Conservation (phyloP, 2,329 filamentous ascomycete species). For the Periglandula ipomoeae region DNA sequence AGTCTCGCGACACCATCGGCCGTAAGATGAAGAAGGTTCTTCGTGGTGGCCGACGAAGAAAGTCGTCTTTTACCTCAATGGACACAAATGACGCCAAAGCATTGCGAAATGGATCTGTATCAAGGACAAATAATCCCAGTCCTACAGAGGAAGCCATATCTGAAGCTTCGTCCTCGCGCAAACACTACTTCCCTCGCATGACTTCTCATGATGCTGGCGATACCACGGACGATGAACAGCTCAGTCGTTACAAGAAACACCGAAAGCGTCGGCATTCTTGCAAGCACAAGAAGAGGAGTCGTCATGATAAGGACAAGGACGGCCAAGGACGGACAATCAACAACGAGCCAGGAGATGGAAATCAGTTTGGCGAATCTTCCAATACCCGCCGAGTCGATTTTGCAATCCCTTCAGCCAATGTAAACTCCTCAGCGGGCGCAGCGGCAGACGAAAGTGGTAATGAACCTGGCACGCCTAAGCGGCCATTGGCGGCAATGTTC, state of each 20-base stretch:
- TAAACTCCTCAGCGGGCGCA: slow-evolving; percentile 14
- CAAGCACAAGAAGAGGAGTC: slow-evolving; percentile 26
- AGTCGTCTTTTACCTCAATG: slow-evolving; percentile 64
- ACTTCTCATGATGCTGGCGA: slow-evolving; percentile 33
- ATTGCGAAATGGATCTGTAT: slow-evolving; percentile 31
- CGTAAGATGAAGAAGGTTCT: slow-evolving; percentile 70
- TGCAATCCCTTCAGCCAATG: slow-evolving; percentile 25
- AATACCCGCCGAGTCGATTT: slow-evolving; percentile 51
- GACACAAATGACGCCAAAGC: slow-evolving; percentile 36
- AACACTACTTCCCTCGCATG: slow-evolving; percentile 26
- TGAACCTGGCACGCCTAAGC: slow-evolving; percentile 16
- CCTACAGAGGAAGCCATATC: slow-evolving; percentile 28
- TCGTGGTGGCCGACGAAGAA: slow-evolving; percentile 60
- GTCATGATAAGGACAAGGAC: slow-evolving; percentile 35
- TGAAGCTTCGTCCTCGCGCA: slow-evolving; percentile 29
- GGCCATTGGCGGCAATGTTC: slow-evolving; percentile 43
- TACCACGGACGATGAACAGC: slow-evolving; percentile 35
- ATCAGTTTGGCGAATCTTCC: not conserved
- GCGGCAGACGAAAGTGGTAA: slow-evolving; percentile 17
- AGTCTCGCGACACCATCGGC: slow-evolving; percentile 53
- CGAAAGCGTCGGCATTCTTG: slow-evolving; percentile 21
- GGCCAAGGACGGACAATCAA: slow-evolving; percentile 27
- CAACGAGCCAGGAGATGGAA: slow-evolving; percentile 28
- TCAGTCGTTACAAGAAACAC: slow-evolving; percentile 23
- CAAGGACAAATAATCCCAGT: slow-evolving; percentile 21